Base-by-base conservation (phyloP, 2,329 filamentous ascomycete genomes). In the Orbilia ellipsospora region DNA sequence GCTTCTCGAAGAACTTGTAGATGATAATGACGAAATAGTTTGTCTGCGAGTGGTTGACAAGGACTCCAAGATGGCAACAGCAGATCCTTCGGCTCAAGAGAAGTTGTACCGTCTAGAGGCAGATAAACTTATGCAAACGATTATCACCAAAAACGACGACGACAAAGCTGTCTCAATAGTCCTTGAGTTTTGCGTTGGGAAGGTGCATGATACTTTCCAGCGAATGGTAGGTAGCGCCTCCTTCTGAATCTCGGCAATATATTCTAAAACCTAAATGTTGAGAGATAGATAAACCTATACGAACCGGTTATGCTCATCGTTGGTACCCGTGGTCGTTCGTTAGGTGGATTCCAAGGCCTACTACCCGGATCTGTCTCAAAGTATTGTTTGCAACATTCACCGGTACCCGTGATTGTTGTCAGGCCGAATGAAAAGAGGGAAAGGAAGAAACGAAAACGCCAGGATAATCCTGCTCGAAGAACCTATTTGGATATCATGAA, bases 381-480 rank as follows among this genome's bases (percentile, higher is more conserved):
- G 81, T 97, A 97, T 83, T 97, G 94, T 80, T 86, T 97, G 12
- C 94, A 97, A 81, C 94, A 96, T 81, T 96, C 92, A 1, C 93
- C 94, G 0, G 92, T 97, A 0, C 94, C 94, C 0, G 94, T 97
- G 6, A 94, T 97, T 31, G 94, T 97, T 36, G 94, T 97, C 8
- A 88, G 94, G 2, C 93, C 94, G 42, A 91, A 90, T 36, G 91
- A 92, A 76, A 96, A 96, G 83, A 90, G 94, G 18, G 88, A 92
- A 80, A 95, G 95, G 83, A 96, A 96, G 84, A 96, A 95, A 83
- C 87, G 88, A 73, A 97, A 97, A 84, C 89, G 94, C 31, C 87
- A 89, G 60, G 89, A 91, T 64, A 92, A 97, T 79, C 90, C 92
- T 4, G 86, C 85, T 15, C 88, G 93, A 40, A 89, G 91, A 78